Evolutionary conservation across 139 green algal species (phyloP).

Genomic region (Chlorella sp.): DNA sequence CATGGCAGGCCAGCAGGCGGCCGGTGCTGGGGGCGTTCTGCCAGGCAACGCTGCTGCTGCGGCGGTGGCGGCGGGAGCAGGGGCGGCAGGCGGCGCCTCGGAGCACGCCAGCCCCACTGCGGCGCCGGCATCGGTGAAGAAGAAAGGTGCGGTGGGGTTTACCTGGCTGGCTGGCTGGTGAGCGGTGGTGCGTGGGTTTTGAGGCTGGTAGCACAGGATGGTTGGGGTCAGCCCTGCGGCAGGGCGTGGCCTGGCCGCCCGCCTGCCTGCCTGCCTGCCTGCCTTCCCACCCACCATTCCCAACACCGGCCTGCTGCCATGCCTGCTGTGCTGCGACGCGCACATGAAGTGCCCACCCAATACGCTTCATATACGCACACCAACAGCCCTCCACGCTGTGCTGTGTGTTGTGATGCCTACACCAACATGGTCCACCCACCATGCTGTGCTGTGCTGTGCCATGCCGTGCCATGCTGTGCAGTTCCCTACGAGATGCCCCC

Average conservation of each 20-base stretch:
- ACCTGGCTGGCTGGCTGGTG: neutral
- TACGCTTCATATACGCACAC: too few relatives aligned
- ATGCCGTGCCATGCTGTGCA: neutral
- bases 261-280: neutral
- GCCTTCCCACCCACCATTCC: too few relatives aligned
- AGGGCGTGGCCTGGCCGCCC: neutral
- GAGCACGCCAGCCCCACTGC: neutral
- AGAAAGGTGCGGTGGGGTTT: neutral
- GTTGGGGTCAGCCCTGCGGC: too few relatives aligned
- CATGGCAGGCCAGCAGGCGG: slow-evolving; percentile 6
- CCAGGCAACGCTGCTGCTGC: neutral
- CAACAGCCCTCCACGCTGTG: too few relatives aligned
- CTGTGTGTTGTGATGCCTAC: too few relatives aligned
- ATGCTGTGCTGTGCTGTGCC: too few relatives aligned
- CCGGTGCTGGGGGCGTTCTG: neutral
- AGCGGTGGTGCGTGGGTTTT: neutral
- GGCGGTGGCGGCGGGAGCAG: neutral
- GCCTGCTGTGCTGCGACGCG: too few relatives aligned
- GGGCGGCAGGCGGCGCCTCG: neutral
- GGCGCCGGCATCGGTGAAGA: neutral
- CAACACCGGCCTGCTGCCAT: too few relatives aligned
- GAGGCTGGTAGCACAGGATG: too few relatives aligned
- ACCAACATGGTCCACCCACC: too few relatives aligned
- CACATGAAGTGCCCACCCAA: too few relatives aligned
- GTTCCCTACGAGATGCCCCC: slow-evolving; percentile 27